Evolutionary conservation across 176 grass and related monocot species (phyloP).

Genomic region (Triticum monococcum): DNA sequence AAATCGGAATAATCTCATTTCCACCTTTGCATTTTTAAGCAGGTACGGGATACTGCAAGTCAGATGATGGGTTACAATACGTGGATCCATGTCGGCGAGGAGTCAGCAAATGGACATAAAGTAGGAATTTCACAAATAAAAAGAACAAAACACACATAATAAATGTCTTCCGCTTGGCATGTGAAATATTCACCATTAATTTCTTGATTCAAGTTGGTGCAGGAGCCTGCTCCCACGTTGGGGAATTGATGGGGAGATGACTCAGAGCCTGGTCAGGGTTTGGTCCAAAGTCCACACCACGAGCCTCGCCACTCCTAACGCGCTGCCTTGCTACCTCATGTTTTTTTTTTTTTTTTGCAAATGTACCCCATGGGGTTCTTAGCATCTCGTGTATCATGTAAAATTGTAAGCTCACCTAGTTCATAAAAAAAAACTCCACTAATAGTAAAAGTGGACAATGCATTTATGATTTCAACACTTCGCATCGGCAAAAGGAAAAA

Average conservation of each 20-base stretch:
- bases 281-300: conserved; percentile 29
- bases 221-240: background rate
- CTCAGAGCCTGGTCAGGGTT: conserved; percentile 48
- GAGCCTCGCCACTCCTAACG: too few relatives aligned
- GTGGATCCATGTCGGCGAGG: conserved; percentile 37
- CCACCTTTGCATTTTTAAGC: background rate
- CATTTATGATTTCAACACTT: too few relatives aligned
- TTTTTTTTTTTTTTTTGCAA: too few relatives aligned
- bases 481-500: too few relatives aligned
- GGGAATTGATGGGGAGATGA: conserved; percentile 43
- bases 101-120: conserved; percentile 13
- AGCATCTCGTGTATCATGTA: too few relatives aligned
- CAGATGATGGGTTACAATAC: background rate
- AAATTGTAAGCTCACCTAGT: too few relatives aligned
- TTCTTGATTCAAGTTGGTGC: conserved; percentile 21
- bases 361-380: too few relatives aligned
- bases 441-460: too few relatives aligned
- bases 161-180: too few relatives aligned
- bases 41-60: background rate
- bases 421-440: too few relatives aligned
- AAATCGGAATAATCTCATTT: background rate
- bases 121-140: background rate
- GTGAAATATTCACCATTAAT: conserved; percentile 13
- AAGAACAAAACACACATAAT: too few relatives aligned
- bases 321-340: too few relatives aligned